Base-by-base conservation (phyloP, 148 eudicot genomes). In the Linanthus parryae region DNA sequence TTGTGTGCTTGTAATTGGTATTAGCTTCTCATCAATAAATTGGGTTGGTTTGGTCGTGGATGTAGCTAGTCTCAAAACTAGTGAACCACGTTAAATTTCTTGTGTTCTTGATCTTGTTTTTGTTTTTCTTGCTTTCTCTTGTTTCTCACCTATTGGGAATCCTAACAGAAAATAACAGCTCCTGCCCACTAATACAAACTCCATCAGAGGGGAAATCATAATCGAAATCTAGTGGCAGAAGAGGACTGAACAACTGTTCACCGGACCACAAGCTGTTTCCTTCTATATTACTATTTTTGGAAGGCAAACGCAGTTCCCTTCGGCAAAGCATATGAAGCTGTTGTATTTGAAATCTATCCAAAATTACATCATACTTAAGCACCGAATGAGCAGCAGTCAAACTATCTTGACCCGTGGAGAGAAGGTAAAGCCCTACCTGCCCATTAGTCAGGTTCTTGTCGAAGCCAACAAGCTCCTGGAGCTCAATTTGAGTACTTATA, bases 181-280 rank as follows among this genome's bases (percentile, higher is more conserved):
- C n/a, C n/a, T n/a, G n/a, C n/a, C n/a, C n/a, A n/a, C n/a, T n/a
- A n/a, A n/a, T n/a, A n/a, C n/a, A n/a, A n/a, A n/a, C n/a, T n/a
- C n/a, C n/a, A n/a, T n/a, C n/a, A n/a, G n/a, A n/a, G n/a, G n/a
- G n/a, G n/a, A n/a, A n/a, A 20, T 15, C 39, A 65, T 69, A 83
- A n/a, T 76, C 72, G 30, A 84, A 81, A 36, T 83, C 94, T 10
- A 56, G 59, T 14, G 94, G 96, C 63, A 92, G 64, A 24, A 92
- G 71, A 54, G 68, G 56, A 73, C 95, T 77, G 58, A 92, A 79
- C 36, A 92, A 58, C 48, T 92, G 90, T 48, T 73, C 73, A 26
- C 98, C 96, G 7, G 90, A 81, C 87, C 87, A 87, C n/a, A 71
- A 66, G 60, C 46, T 56, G n/a, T n/a, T n/a, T n/a, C n/a, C n/a